These are phyloP conservation scores for Purpureocillium lavendulum DNA, from an alignment of 2,329 filamentous ascomycete species.

Conservation along the genomic window DNA sequence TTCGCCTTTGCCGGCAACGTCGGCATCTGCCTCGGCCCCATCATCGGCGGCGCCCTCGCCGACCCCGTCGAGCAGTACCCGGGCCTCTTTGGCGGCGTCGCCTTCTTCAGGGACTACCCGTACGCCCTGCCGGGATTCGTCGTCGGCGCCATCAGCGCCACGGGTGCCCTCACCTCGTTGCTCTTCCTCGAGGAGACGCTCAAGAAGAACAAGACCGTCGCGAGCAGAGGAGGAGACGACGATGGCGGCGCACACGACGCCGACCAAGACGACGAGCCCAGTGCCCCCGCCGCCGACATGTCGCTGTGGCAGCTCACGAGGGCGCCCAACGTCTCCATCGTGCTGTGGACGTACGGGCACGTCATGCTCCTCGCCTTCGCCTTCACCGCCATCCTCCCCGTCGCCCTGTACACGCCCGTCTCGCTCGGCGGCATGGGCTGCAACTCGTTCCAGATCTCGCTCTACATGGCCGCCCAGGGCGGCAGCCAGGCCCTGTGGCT, in stretches of 20 bases:
- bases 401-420: conserved; percentile 60
- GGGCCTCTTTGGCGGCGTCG: conserved; percentile 33
- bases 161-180: conserved; percentile 39
- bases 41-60: conserved; percentile 61
- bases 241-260: too few species aligned
- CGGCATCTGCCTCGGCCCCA: conserved; percentile 64
- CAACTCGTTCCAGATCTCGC: conserved; percentile 52
- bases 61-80: conserved; percentile 59
- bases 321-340: conserved; percentile 55
- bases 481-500: conserved; percentile 64
- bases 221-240: background rate
- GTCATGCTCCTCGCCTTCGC: conserved; percentile 61
- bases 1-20: conserved; percentile 70
- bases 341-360: conserved; percentile 58
- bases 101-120: conserved; percentile 40
- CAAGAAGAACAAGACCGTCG: conserved; percentile 10
- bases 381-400: conserved; percentile 62
- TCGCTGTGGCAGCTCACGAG: conserved; percentile 39
- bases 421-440: conserved; percentile 58
- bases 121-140: conserved; percentile 49
- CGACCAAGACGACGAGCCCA: too few species aligned
- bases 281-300: too few species aligned
- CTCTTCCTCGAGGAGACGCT: conserved; percentile 59
- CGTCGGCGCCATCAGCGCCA: conserved; percentile 45
- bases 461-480: conserved; percentile 57